Evolutionary conservation across 2,329 filamentous ascomycete species (phyloP).

Genomic region (Ophiostoma perfectum): DNA sequence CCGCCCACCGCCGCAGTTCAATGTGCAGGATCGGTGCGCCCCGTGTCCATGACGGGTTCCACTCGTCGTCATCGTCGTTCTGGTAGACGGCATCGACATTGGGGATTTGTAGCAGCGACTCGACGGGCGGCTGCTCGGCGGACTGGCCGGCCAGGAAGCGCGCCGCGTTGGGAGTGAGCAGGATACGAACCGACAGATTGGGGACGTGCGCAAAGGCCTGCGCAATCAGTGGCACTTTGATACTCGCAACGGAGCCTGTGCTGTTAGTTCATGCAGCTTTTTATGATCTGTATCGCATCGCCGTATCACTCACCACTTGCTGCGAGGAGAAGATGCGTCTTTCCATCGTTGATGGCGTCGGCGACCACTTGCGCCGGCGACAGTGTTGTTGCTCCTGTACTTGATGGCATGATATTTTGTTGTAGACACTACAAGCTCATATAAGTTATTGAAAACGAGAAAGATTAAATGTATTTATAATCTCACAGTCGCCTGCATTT

Average conservation of each 20-base stretch:
- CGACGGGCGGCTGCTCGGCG: constrained; percentile 66
- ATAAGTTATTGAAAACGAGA: background rate
- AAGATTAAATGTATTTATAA: background rate
- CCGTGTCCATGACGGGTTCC: constrained; percentile 64
- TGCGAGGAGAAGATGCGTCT: constrained; percentile 41
- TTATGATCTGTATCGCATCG: background rate
- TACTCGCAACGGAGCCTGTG: constrained; percentile 67
- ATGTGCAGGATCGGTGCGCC: constrained; percentile 85
- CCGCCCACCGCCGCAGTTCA: constrained; percentile 72
- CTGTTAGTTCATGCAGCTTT: background rate
- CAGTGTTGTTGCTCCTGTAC: background rate
- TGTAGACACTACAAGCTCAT: background rate
- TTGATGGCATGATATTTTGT: background rate
- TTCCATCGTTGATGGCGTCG: constrained; percentile 36
- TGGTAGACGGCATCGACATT: constrained; percentile 74
- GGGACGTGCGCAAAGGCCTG: constrained; percentile 43
- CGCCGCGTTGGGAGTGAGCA: constrained; percentile 68
- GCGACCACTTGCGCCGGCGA: constrained; percentile 33
- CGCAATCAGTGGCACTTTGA: constrained; percentile 70
- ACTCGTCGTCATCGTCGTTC: constrained; percentile 81
- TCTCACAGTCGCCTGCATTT: background rate
- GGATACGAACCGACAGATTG: constrained; percentile 71
- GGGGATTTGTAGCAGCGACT: constrained; percentile 52
- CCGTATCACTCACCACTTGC: constrained; percentile 28
- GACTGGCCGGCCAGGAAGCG: constrained; percentile 74